Percentiles rank a stretch among this genome's conserved stretches.
Evolutionary conservation across 208 protist species (phyloP).

Genomic region (Leishmania major): DNA sequence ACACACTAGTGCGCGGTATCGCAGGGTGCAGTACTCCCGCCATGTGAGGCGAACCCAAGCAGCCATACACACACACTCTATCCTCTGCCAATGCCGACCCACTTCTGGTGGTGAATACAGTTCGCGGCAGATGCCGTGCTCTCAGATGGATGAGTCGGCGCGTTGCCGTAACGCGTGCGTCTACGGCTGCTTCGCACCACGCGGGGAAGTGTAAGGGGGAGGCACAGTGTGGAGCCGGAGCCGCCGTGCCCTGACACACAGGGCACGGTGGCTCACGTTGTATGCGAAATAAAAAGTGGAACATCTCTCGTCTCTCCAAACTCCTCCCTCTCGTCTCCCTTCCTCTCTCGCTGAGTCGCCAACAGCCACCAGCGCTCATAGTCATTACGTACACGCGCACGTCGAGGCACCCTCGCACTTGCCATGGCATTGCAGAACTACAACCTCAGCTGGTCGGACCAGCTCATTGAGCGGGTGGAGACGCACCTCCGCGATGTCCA

Average conservation of each 20-base stretch:
- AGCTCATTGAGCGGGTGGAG: constrained; percentile 71
- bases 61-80: no score
- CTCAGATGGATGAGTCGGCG: background rate
- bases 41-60: no score
- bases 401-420: background rate
- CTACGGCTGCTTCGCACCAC: background rate
- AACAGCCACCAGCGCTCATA: background rate
- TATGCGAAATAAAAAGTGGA: background rate
- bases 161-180: background rate
- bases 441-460: constrained; percentile 75
- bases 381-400: background rate
- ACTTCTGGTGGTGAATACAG: no score
- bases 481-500: constrained; percentile 76
- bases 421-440: constrained; percentile 75
- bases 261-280: background rate
- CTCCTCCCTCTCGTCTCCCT: background rate
- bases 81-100: no score
- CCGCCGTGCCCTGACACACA: background rate
- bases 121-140: background rate
- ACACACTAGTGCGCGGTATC: background rate
- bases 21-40: background rate
- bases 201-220: background rate
- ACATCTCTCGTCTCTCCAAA: background rate
- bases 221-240: background rate
- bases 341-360: background rate